These are phyloP conservation scores for Neltuma alba DNA, from an alignment of 306 rosid genomes.

Conservation along the genomic window DNA sequence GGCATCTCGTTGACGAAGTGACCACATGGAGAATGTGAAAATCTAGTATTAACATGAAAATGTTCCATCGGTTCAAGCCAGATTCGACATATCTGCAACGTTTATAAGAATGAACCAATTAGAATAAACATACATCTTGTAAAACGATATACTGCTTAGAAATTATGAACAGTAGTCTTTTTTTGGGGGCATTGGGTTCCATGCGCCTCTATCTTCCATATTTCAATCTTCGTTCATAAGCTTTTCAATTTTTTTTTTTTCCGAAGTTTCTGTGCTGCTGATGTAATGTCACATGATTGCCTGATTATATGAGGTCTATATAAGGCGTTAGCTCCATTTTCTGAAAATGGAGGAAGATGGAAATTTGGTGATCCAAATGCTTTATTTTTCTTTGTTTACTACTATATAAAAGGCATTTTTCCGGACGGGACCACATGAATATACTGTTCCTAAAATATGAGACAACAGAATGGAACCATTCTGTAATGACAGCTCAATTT, in stretches of 20 bases:
- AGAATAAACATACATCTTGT: background rate
- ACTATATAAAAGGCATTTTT: background rate
- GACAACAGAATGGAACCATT: background rate
- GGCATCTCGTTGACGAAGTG: slow-evolving; percentile 63
- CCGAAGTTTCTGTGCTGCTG: background rate
- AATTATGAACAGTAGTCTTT: background rate
- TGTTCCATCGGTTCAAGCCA: slow-evolving; percentile 68
- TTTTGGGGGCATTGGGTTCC: background rate
- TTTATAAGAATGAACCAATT: slow-evolving; percentile 34
- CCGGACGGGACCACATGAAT: background rate
- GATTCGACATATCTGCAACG: slow-evolving; percentile 62
- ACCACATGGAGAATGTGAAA: slow-evolving; percentile 79
- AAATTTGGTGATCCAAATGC: background rate
- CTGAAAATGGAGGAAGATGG: background rate
- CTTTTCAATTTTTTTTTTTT: background rate
- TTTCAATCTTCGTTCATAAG: background rate
- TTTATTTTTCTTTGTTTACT: background rate
- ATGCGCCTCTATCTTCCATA: background rate
- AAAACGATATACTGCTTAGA: background rate
- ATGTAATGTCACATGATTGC: background rate
- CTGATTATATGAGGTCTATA: background rate
- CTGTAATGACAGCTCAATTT: background rate
- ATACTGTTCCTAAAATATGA: background rate
- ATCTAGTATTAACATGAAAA: slow-evolving; percentile 65
- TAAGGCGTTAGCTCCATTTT: background rate